Percentiles rank a stretch among this genome's conserved stretches.
These are phyloP conservation scores for Acanthamoeba divionensis DNA, from an alignment of 208 protist species.

Conservation along the genomic window DNA sequence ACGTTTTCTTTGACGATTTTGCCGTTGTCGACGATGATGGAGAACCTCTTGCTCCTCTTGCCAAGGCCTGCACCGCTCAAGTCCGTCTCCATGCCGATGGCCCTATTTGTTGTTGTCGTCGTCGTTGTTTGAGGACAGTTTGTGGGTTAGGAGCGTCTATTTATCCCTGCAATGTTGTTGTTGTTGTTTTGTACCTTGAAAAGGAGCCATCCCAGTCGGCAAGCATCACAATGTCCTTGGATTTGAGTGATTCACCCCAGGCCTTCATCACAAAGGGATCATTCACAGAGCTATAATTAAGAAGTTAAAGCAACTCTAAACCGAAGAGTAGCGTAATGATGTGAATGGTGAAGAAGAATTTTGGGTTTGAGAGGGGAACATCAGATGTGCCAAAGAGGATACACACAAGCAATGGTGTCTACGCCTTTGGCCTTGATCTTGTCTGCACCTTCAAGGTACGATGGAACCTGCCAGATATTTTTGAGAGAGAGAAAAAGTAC, in stretches of 20 bases:
- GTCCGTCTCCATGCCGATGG: constrained; percentile 45
- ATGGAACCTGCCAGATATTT: not conserved
- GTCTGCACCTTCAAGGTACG: not conserved
- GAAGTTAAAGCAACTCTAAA: not conserved
- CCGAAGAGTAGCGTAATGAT: not conserved
- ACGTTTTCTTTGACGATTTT: constrained; percentile 53
- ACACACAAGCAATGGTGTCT: constrained; percentile 38
- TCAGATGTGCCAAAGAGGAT: not conserved
- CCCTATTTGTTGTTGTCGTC: too few relatives aligned
- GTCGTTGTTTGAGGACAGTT: too few relatives aligned
- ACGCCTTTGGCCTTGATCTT: constrained; percentile 53
- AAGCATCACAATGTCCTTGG: not conserved
- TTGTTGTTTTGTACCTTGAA: too few relatives aligned
- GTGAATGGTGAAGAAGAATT: not conserved
- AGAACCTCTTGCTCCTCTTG: constrained; percentile 46
- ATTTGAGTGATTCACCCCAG: constrained; percentile 33
- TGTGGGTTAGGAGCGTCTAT: too few relatives aligned
- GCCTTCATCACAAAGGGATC: constrained; percentile 55
- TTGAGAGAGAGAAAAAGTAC: not conserved
- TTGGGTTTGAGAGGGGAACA: not conserved
- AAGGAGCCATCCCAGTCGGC: constrained; percentile 50
- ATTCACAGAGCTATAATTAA: constrained; percentile 11
- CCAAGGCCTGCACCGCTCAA: constrained; percentile 39
- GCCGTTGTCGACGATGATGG: constrained; percentile 48
- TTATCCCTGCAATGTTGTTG: too few relatives aligned